Evolutionary conservation across 2,329 filamentous ascomycete genomes (phyloP), one percentile per base, ranked within the genome.

Genomic region (Teratosphaeria zuluensis): DNA sequence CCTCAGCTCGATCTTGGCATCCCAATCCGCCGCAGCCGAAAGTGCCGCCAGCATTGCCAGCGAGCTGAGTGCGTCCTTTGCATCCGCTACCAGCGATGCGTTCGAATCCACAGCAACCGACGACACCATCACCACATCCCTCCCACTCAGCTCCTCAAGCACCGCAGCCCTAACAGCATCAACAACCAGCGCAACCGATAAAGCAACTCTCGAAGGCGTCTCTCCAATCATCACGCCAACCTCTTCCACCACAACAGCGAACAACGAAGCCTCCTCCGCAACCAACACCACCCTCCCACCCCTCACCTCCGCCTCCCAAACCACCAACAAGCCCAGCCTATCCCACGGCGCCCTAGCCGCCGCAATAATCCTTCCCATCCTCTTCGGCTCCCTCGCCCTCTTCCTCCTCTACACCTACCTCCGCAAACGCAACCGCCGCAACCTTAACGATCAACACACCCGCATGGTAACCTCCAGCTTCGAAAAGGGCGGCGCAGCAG

Each of bases 311-410:
- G 42, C n/a, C 1, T 8, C n/a, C 16, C n/a, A 48, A 28, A 28
- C 24, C 42, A 9, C 4, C 9, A n/a, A n/a, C 42, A 16, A 21
- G 16, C 3, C n/a, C 51, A 60, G 61, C n/a, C 56, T 67, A 6
- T 66, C 66, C 9, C 46, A 52, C 24, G 65, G 64, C 28, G 62
- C 62, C 24, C 56, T 67, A 3, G 62, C 64, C 5, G 66, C 65
- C 11, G 65, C 65, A 3, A 61, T 68, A 14, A 56, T 62, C 2
- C 58, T 65, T 16, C 66, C 66, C 6, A 60, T 66, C 46, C 38
- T 65, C 31, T 32, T 62, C 42, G 62, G 58, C n/a, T 48, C 62
- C 5, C n/a, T 59, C 2, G 31, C 59, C 6, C 51, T 61, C 33
- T 42, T 56, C 3, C 55, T 63, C 21, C 60, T 56, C 11, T 58